These are phyloP conservation scores for Sphaerulina populicola DNA, from an alignment of 2,329 filamentous ascomycete genomes.

Conservation along the genomic window DNA sequence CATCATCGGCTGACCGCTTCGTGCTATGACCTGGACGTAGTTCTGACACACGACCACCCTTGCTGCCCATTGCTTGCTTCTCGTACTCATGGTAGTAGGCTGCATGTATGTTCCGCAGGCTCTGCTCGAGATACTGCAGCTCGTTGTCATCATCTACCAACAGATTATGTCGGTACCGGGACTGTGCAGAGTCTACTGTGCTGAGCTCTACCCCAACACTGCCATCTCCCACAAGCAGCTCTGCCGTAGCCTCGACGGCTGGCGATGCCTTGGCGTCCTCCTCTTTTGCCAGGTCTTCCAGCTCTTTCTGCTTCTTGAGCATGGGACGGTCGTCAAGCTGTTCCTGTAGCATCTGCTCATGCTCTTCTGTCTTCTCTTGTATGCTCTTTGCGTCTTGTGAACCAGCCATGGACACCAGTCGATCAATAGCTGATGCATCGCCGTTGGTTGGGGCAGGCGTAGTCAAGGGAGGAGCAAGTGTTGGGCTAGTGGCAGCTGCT, in stretches of 20 bases:
- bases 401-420: conserved; percentile 66
- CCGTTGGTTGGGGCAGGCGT: conserved; percentile 30
- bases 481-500: conserved; percentile 6
- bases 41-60: conserved; percentile 43
- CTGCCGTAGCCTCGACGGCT: conserved; percentile 42
- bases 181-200: conserved; percentile 20
- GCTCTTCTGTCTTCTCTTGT: conserved; percentile 70
- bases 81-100: conserved; percentile 82
- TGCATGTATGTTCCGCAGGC: conserved; percentile 65
- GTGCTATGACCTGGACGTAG: conserved; percentile 46
- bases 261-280: conserved; percentile 53
- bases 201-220: conserved; percentile 30
- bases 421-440: conserved; percentile 56
- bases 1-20: conserved; percentile 41
- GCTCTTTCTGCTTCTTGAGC: conserved; percentile 80
- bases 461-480: conserved; percentile 11
- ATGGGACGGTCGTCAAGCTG: conserved; percentile 84
- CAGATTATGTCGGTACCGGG: conserved; percentile 60
- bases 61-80: conserved; percentile 37
- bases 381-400: conserved; percentile 60
- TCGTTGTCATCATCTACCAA: conserved; percentile 84
- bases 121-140: conserved; percentile 64
- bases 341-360: conserved; percentile 77
- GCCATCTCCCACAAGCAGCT: conserved; percentile 31
- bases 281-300: conserved; percentile 61